Conservation (phyloP, 257 asterid genomes). For the Solanum gandarillasii region DNA sequence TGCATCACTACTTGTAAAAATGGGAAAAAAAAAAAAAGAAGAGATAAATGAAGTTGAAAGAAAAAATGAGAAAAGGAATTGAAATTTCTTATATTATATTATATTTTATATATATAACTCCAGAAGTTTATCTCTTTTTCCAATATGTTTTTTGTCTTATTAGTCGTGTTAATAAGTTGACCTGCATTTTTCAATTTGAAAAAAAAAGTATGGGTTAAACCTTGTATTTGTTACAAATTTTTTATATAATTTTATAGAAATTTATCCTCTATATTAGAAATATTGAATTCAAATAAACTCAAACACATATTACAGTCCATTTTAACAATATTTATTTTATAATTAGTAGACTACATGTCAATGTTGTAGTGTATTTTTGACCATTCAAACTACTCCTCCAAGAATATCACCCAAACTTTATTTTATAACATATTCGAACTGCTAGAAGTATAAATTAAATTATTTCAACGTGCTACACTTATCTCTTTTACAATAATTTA, state of each 20-base stretch:
- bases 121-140: not conserved
- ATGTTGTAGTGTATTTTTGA: not conserved
- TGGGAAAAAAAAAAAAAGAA: too few relatives aligned
- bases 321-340: too few relatives aligned
- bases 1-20: not conserved
- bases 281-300: accelerated
- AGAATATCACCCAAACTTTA: not conserved
- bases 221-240: not conserved
- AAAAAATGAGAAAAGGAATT: not conserved
- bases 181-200: not conserved
- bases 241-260: not conserved
- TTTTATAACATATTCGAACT: not conserved
- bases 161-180: not conserved
- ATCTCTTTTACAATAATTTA: not conserved
- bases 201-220: not conserved
- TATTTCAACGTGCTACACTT: not conserved
- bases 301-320: accelerated
- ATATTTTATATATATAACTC: not conserved
- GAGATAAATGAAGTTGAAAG: too few relatives aligned
- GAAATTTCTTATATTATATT: too few relatives aligned
- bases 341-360: not conserved
- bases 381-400: not conserved
- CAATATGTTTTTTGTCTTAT: not conserved
- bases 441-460: not conserved
- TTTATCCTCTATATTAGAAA: not conserved